A percentile compares a stretch with the other conserved stretches of the same genome.
These are phyloP conservation scores for Cordyceps tenuipes DNA, from an alignment of 2,329 filamentous ascomycete species.

Conservation along the genomic window DNA sequence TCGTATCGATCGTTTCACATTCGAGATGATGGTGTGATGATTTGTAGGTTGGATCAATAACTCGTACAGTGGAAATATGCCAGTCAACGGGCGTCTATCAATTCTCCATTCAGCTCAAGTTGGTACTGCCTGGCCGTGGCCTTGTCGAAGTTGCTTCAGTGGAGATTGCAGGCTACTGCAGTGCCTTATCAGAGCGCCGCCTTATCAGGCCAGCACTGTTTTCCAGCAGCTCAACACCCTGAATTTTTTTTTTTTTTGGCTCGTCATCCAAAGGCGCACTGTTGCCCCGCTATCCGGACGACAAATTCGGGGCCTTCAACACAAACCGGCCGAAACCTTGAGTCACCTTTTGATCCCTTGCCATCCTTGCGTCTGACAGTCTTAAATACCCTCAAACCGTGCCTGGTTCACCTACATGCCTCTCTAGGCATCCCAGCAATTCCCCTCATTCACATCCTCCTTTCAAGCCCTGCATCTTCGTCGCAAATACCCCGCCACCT, in stretches of 20 bases:
- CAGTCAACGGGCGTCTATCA: background rate
- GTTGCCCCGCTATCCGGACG: conserved; percentile 20
- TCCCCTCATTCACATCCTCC: background rate
- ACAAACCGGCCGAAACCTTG: background rate
- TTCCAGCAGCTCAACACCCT: background rate
- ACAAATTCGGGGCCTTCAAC: conserved; percentile 11
- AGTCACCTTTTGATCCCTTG: background rate
- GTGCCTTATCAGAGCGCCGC: background rate
- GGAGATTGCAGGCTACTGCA: background rate
- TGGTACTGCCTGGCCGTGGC: background rate
- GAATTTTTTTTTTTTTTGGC: conserved; percentile 1
- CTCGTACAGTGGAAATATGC: background rate
- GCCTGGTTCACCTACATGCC: background rate
- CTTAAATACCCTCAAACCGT: background rate
- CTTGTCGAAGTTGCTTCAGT: background rate
- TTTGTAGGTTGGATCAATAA: background rate
- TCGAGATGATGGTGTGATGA: background rate
- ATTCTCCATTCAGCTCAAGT: background rate
- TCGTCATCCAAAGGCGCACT: background rate
- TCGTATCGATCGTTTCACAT: background rate
- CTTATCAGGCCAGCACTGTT: background rate
- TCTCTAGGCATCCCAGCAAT: background rate
- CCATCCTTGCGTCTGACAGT: conserved; percentile 3
- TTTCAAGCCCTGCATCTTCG: background rate
- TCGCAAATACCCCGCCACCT: background rate